phyloP scores from a whole-genome alignment of 306 rosid genomes.

The Begonia masoniana region DNA sequence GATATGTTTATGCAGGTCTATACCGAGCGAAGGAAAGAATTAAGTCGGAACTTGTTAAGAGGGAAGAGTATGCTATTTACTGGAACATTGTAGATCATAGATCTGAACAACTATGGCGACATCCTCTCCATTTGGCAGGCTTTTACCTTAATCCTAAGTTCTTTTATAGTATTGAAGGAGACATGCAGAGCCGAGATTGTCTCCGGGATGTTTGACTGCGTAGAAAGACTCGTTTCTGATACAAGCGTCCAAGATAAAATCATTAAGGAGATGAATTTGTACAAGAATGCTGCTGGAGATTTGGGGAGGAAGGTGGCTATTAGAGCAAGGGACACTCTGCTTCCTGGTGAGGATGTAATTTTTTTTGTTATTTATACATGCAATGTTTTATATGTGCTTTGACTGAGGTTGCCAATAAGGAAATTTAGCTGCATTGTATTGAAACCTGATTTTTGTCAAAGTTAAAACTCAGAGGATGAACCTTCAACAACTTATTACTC shows the following conservation, averaged over 20 bases:
- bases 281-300: slow-evolving; percentile 68
- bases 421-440: too few species aligned
- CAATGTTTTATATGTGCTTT: not conserved
- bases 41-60: slow-evolving; percentile 56
- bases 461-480: too few species aligned
- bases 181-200: slow-evolving; percentile 37
- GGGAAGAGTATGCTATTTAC: slow-evolving; percentile 65
- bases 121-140: slow-evolving; percentile 86
- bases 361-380: slow-evolving; percentile 13
- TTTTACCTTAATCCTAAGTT: slow-evolving; percentile 81
- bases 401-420: too few species aligned
- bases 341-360: slow-evolving; percentile 64
- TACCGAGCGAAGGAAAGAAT: slow-evolving; percentile 73
- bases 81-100: slow-evolving; percentile 83
- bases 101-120: slow-evolving; percentile 65
- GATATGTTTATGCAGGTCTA: slow-evolving; percentile 72
- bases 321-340: slow-evolving; percentile 72
- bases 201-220: slow-evolving; percentile 79
- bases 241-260: slow-evolving; percentile 75
- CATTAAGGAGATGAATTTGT: slow-evolving; percentile 62
- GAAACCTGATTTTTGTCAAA: too few species aligned
- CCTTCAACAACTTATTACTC: too few species aligned
- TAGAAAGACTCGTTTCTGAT: slow-evolving; percentile 81
- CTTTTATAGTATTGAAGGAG: slow-evolving; percentile 74
- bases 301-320: slow-evolving; percentile 88